These are phyloP conservation scores for Penicillium janthinellum DNA, from an alignment of 2,329 filamentous ascomycete genomes.

Conservation along the genomic window DNA sequence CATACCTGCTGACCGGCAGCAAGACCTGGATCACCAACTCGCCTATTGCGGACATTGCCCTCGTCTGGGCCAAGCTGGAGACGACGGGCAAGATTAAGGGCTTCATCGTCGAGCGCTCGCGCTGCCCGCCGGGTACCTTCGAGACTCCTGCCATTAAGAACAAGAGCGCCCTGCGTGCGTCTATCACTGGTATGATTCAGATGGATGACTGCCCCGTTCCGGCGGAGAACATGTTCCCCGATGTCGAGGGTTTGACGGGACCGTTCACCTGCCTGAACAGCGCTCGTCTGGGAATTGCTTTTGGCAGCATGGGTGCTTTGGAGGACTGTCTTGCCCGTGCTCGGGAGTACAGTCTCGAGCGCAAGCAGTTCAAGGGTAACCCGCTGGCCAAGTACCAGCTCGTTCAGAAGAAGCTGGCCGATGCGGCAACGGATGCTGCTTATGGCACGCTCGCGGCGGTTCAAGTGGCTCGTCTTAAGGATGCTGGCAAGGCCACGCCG, in stretches of 20 bases:
- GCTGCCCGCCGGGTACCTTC: slow-evolving; percentile 83
- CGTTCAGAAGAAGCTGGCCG: slow-evolving; percentile 95
- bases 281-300: slow-evolving; percentile 88
- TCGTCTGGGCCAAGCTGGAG: slow-evolving; percentile 92
- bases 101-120: slow-evolving; percentile 82
- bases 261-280: slow-evolving; percentile 95
- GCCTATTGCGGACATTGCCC: slow-evolving; percentile 78
- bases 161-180: slow-evolving; percentile 91
- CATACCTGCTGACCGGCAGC: slow-evolving; percentile 74
- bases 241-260: slow-evolving; percentile 80
- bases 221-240: slow-evolving; percentile 89
- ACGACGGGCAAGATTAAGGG: slow-evolving; percentile 92
- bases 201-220: slow-evolving; percentile 88
- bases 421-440: slow-evolving; percentile 86
- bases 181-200: slow-evolving; percentile 97
- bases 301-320: slow-evolving; percentile 89
- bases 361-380: slow-evolving; percentile 95
- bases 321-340: slow-evolving; percentile 86
- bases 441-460: slow-evolving; percentile 87
- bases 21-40: slow-evolving; percentile 98
- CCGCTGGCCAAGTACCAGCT: slow-evolving; percentile 95
- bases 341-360: slow-evolving; percentile 83
- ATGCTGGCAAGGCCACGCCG: slow-evolving; percentile 80
- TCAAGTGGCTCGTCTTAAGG: slow-evolving; percentile 91
- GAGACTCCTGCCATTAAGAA: slow-evolving; percentile 91